phyloP scores from a whole-genome alignment of 768 basidiomycete genomes.

The Coprinopsis cinerea region DNA sequence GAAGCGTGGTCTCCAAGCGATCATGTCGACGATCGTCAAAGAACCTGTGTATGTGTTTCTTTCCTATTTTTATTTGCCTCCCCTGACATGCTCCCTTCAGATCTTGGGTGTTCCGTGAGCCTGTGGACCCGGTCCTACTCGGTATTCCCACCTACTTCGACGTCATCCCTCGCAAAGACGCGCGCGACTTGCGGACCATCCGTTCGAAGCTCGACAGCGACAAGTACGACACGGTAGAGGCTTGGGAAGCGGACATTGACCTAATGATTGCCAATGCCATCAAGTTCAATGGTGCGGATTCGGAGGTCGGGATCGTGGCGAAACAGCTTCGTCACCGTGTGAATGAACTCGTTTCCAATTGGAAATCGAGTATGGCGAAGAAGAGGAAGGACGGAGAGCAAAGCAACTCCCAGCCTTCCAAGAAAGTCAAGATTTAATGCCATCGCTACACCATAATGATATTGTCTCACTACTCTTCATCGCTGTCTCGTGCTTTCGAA shows the following conservation, averaged over 20 bases:
- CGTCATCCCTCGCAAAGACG: constrained; percentile 77
- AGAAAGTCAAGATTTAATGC: constrained; percentile 57
- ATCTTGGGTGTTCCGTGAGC: constrained; percentile 73
- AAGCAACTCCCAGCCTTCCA: constrained; percentile 53
- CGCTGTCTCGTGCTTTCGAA: too few species aligned
- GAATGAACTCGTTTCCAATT: constrained; percentile 44
- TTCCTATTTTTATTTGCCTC: constrained; percentile 8
- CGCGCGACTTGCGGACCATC: constrained; percentile 82
- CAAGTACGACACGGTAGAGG: constrained; percentile 73
- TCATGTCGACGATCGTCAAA: constrained; percentile 64
- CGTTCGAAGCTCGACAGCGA: constrained; percentile 74
- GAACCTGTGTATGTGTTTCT: constrained; percentile 53
- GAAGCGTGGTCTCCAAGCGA: constrained; percentile 67
- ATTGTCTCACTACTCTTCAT: neutral
- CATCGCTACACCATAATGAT: neutral
- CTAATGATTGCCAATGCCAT: constrained; percentile 88
- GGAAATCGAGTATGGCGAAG: constrained; percentile 49
- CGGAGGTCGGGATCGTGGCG: constrained; percentile 69
- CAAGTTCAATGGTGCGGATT: constrained; percentile 79
- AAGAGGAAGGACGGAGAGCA: constrained; percentile 75
- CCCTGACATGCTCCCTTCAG: constrained; percentile 29
- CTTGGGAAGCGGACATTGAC: constrained; percentile 79
- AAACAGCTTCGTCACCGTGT: constrained; percentile 43
- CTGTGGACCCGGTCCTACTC: constrained; percentile 82
- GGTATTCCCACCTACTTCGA: constrained; percentile 87